Evolutionary conservation across 495 filamentous ascomycete genomes (phyloP).

Genomic region (Penicillium nucicola): DNA sequence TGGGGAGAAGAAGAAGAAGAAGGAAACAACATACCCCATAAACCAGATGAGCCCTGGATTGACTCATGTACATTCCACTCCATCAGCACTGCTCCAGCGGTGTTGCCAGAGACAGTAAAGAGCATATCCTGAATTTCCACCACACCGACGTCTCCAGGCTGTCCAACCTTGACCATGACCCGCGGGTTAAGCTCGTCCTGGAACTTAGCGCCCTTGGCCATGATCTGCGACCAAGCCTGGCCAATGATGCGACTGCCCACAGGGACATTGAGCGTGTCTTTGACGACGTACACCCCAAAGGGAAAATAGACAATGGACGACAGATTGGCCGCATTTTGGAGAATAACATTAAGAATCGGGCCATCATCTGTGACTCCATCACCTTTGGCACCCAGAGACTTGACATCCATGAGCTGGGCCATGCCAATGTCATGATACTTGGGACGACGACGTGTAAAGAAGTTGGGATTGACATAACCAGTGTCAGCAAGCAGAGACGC

Average conservation of each 20-base stretch:
- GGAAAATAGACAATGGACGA: constrained; percentile 70
- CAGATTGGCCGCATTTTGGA: constrained; percentile 50
- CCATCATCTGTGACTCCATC: constrained; percentile 55
- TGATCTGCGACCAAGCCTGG: constrained; percentile 77
- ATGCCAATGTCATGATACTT: constrained; percentile 32
- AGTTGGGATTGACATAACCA: constrained; percentile 18
- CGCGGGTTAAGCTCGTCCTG: constrained; percentile 59
- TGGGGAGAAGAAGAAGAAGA: too few species aligned
- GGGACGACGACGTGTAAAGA: constrained; percentile 17
- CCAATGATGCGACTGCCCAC: constrained; percentile 60
- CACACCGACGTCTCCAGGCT: constrained; percentile 60
- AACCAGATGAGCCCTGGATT: constrained; percentile 59
- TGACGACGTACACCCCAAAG: constrained; percentile 76
- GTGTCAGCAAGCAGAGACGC: background rate
- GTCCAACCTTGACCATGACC: constrained; percentile 73
- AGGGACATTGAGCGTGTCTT: constrained; percentile 72
- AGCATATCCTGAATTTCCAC: constrained; percentile 80
- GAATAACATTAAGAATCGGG: constrained; percentile 56
- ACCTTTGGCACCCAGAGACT: constrained; percentile 65
- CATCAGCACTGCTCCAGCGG: constrained; percentile 77
- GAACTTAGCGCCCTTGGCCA: constrained; percentile 69
- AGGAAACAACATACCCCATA: too few species aligned
- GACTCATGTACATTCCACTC: constrained; percentile 75
- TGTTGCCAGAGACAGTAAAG: constrained; percentile 65
- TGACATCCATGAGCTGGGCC: constrained; percentile 64